Base-by-base conservation (phyloP, 768 basidiomycete genomes). In the Tulasnella sp. region DNA sequence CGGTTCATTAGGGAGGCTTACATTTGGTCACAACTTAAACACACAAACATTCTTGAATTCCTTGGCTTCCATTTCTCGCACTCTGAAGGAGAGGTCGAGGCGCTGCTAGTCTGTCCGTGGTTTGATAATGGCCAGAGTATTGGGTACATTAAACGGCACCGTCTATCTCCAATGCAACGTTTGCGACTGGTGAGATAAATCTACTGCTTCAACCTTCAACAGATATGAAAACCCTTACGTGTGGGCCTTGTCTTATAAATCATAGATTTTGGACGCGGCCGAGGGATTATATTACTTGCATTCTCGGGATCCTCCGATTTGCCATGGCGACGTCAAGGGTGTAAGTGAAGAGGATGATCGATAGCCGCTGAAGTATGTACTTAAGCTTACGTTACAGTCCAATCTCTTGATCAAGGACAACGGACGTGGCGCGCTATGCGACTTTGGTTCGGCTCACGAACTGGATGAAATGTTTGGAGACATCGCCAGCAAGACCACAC, bases 281-380 rank as follows among this genome's bases (percentile, higher is more conserved):
- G 57, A 76, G 18, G 75, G 75, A 1, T n/a, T 76, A 10, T 13
- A 26, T 26, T 76, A 76, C 26, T 57, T 76, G 48, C 75, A 76
- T 61, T 55, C 37, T 16, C 18, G 48, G 0, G 40, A 29, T 32
- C 75, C 75, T 39, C 75, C 75, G 6, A 69, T 76, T n/a, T 76
- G 75, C 42, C 75, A 76, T 26, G 75, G 75, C 20, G 75, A 76
- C 32, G 32, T 76, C 23, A 76, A 76, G 40, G 55, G 55, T 26
- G 75, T 76, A 76, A n/a, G 75, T 69, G 13, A 10, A 44, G 1
- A 16, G 15, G 3, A 44, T 0, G 16, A 44, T 16, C 2, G 13
- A 15, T 44, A 44, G 44, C 16, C 15, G 16, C 44, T 18, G 15
- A 44, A 18, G 15, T 42, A 44, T 2, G 16, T 16, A 16, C 44